Percentiles rank a stretch among this genome's conserved stretches.
Evolutionary conservation across 352 stramenopile genomes (phyloP).

Genomic region (Blastocystis sp.): DNA sequence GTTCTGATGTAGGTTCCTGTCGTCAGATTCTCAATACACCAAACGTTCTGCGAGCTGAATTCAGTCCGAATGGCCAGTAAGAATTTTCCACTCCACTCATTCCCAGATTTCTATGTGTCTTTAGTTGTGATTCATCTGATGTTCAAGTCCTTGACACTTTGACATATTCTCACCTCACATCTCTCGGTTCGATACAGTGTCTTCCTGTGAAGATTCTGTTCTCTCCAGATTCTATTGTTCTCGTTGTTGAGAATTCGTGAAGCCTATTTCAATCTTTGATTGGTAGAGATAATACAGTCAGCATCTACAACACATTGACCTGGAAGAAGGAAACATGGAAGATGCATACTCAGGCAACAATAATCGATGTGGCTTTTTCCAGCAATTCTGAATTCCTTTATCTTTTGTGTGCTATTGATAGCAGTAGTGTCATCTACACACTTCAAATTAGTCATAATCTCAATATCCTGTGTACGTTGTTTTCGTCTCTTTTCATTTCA

Average conservation of each 20-base stretch:
- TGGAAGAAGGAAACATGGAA: conserved; percentile 5
- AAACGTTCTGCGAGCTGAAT: not conserved
- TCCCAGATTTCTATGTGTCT: conserved; percentile 5
- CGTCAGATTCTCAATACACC: not conserved
- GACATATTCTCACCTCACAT: not conserved
- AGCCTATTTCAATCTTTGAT: not conserved
- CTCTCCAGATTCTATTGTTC: not conserved
- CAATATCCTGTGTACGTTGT: conserved; percentile 1
- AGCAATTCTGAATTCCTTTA: conserved; percentile 3
- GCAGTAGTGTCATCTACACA: not conserved
- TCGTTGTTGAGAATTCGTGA: not conserved
- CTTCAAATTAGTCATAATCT: conserved; percentile 17
- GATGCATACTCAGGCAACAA: not conserved
- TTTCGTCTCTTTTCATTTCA: not conserved
- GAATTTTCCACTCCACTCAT: not conserved
- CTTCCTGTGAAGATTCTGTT: conserved; percentile 9
- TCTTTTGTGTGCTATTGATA: not conserved
- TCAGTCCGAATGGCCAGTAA: conserved; percentile 27
- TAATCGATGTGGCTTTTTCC: conserved; percentile 18
- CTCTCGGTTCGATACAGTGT: not conserved
- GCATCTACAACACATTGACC: conserved; percentile 10
- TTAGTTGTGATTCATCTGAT: not conserved
- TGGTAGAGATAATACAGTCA: not conserved
- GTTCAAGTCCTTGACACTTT: not conserved
- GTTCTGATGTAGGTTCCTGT: not conserved